Evolutionary conservation across 116 monocot genomes (phyloP).

Genomic region (Dioscorea cayenensis): DNA sequence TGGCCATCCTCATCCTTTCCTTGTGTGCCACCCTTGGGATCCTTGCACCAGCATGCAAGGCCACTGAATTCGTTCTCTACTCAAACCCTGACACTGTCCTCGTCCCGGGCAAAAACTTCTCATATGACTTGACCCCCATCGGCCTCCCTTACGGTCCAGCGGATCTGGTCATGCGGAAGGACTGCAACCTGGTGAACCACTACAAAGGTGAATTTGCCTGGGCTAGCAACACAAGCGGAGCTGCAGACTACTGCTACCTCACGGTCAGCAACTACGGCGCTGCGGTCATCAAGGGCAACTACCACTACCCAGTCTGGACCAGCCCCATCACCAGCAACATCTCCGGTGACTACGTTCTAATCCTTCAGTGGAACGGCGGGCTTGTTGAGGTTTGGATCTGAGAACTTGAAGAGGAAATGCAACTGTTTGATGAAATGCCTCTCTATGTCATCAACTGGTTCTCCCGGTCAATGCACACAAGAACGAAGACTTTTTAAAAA

Average conservation of each 20-base stretch:
- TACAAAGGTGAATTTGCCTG: background rate
- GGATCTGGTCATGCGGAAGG: background rate
- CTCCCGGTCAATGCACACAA: no score
- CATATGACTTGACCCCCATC: constrained; percentile 8
- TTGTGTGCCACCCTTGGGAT: background rate
- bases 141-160: constrained; percentile 1
- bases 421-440: no score
- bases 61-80: constrained; percentile 8
- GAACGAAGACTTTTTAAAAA: no score
- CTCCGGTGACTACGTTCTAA: background rate
- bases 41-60: background rate
- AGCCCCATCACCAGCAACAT: background rate
- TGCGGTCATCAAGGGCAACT: background rate
- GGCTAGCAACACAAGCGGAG: constrained; percentile 6
- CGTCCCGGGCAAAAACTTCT: constrained; percentile 2
- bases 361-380: constrained; percentile 2
- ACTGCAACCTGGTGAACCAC: constrained; percentile 11
- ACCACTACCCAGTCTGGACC: constrained; percentile 1
- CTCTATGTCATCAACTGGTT: no score
- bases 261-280: background rate
- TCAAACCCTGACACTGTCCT: constrained; percentile 2
- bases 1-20: background rate
- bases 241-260: constrained; percentile 1
- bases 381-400: no score
- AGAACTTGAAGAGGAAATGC: no score